Percentiles rank a stretch among this genome's conserved stretches.
Conservation (phyloP, 225 moss, liverwort and hornwort genomes). For the Lunularia cruciata region DNA sequence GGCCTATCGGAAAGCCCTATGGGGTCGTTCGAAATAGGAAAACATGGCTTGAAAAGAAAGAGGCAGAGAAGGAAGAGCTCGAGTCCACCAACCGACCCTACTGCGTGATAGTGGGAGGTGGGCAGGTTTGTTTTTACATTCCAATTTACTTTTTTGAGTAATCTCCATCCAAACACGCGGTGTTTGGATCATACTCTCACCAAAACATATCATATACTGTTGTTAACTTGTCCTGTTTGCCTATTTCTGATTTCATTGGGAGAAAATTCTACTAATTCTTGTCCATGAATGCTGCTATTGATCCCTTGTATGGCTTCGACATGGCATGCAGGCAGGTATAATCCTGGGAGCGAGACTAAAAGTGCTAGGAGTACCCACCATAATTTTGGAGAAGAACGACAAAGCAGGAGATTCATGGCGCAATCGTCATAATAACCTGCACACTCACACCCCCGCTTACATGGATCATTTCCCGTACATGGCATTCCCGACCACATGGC, state of each 20-base stretch:
- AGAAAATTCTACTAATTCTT: too few relatives aligned
- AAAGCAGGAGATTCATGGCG: constrained; percentile 24
- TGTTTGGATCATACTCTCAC: background rate
- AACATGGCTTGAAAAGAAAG: constrained; percentile 36
- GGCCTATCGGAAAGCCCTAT: background rate
- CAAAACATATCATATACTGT: background rate
- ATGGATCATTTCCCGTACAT: constrained; percentile 18
- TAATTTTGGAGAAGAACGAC: constrained; percentile 20
- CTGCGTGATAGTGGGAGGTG: constrained; percentile 29
- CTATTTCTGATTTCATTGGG: too few relatives aligned
- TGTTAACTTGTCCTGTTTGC: background rate
- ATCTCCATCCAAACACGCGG: background rate
- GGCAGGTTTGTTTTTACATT: background rate
- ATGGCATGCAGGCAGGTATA: constrained; percentile 18
- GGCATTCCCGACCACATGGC: constrained; percentile 22
- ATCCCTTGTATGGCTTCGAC: background rate
- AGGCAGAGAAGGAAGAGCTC: constrained; percentile 35
- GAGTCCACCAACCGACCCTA: constrained; percentile 39
- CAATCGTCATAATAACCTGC: constrained; percentile 7
- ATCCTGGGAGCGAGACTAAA: constrained; percentile 16
- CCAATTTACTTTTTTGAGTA: background rate
- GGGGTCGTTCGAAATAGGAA: background rate
- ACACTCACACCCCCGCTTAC: constrained; percentile 17
- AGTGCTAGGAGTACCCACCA: constrained; percentile 20
- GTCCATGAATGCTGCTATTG: background rate